Conservation (phyloP, 1,284 basidiomycete genomes). For the Heterobasidion parviporum region DNA sequence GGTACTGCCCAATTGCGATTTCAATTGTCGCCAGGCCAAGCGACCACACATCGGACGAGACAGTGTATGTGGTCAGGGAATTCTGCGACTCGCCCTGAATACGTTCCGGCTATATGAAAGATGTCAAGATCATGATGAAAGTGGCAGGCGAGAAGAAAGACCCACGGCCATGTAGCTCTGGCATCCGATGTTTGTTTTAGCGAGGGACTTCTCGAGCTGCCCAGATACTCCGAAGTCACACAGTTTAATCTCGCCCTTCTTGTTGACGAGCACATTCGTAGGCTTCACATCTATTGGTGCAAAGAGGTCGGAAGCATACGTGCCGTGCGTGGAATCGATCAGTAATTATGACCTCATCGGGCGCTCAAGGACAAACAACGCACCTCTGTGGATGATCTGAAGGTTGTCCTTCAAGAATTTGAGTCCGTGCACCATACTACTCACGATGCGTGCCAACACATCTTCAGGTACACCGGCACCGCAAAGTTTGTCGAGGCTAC, state of each 20-base stretch:
- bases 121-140: constrained; percentile 21
- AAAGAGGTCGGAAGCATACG: neutral
- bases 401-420: constrained; percentile 95
- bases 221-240: constrained; percentile 99
- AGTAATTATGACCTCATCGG: neutral
- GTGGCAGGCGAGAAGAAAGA: constrained; percentile 21
- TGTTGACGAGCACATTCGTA: constrained; percentile 92
- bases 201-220: constrained; percentile 91
- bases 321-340: neutral
- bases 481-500: constrained; percentile 84
- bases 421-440: constrained; percentile 82
- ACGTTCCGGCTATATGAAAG: constrained; percentile 64
- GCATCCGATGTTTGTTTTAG: constrained; percentile 98
- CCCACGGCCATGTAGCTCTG: constrained; percentile 95
- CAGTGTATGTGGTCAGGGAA: constrained; percentile 85
- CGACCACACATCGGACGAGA: constrained; percentile 97
- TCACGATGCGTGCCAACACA: constrained; percentile 81
- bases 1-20: constrained; percentile 87
- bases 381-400: constrained; percentile 94
- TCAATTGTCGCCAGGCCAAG: constrained; percentile 95
- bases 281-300: constrained; percentile 82
- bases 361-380: constrained; percentile 15
- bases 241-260: constrained; percentile 85
- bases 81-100: constrained; percentile 92
- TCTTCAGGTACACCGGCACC: constrained; percentile 70